These are phyloP conservation scores for Protomyces macrosporus DNA, from an alignment of 1,139 yeast species.

Conservation along the genomic window DNA sequence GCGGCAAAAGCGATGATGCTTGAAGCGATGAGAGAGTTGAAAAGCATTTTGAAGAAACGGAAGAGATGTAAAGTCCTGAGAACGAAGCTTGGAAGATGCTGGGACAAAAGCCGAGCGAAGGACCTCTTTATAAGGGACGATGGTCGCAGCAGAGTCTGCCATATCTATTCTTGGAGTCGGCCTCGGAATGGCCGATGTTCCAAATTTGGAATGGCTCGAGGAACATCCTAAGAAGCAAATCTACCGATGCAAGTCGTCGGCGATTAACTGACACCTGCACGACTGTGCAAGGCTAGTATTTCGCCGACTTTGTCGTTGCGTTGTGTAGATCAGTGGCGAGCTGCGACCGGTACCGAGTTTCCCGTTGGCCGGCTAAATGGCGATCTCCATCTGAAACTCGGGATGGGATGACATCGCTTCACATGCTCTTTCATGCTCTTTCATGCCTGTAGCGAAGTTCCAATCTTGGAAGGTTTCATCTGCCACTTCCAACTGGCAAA, in stretches of 20 bases:
- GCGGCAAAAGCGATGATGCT: constrained; percentile 22
- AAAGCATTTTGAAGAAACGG: constrained; percentile 2
- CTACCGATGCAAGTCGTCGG: neutral
- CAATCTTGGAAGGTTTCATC: too few species aligned
- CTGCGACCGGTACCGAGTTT: too few species aligned
- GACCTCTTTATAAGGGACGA: neutral
- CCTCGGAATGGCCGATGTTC: neutral
- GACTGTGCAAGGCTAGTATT: too few species aligned
- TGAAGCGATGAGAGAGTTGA: constrained; percentile 22
- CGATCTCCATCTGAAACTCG: too few species aligned
- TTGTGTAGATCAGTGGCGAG: too few species aligned
- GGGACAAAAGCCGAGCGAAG: neutral
- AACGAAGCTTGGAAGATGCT: neutral
- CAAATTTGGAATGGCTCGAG: neutral
- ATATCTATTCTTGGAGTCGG: neutral
- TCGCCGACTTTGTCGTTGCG: too few species aligned
- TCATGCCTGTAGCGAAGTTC: too few species aligned
- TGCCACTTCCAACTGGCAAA: too few species aligned
- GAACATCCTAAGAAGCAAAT: neutral
- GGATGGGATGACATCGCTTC: too few species aligned
- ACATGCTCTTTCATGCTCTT: too few species aligned
- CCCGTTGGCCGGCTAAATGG: too few species aligned
- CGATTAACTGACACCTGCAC: too few species aligned
- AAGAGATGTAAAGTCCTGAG: neutral
- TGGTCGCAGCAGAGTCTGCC: neutral